Conservation (phyloP, 2,329 filamentous ascomycete species). For the Aspergillus carbonarius region DNA sequence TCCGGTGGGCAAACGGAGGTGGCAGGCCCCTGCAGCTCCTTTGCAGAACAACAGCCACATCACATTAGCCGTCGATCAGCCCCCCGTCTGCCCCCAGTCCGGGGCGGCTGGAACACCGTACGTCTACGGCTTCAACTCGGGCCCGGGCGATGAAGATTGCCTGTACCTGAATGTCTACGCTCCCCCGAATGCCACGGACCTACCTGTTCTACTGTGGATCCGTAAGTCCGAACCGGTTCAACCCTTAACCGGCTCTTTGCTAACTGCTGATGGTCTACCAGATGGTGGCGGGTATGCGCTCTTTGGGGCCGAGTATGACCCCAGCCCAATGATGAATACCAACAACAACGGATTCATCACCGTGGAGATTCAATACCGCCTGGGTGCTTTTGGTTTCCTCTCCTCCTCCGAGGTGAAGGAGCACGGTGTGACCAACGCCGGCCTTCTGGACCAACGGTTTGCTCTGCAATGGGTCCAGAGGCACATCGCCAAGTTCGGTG, state of each 20-base stretch:
- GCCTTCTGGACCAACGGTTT: slow-evolving; percentile 13
- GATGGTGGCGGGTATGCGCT: slow-evolving; percentile 38
- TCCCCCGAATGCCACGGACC: slow-evolving; percentile 15
- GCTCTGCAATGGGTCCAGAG: slow-evolving; percentile 13
- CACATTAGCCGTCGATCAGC: slow-evolving; percentile 27
- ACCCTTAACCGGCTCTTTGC: not conserved
- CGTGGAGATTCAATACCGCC: slow-evolving; percentile 52
- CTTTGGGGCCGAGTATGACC: slow-evolving; percentile 40
- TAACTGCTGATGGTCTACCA: not conserved
- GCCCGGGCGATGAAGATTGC: slow-evolving; percentile 34
- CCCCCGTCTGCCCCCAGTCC: slow-evolving; percentile 35
- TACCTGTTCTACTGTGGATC: slow-evolving; percentile 38
- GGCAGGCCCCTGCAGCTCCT: slow-evolving; percentile 33
- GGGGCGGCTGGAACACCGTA: slow-evolving; percentile 15
- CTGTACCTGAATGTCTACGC: slow-evolving; percentile 40
- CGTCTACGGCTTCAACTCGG: slow-evolving; percentile 19
- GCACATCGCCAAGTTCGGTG: slow-evolving; percentile 9
- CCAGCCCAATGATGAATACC: slow-evolving; percentile 45
- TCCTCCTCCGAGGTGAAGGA: slow-evolving; percentile 54
- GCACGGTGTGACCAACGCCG: slow-evolving; percentile 3
- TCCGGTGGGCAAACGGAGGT: slow-evolving; percentile 33
- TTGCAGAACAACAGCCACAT: slow-evolving; percentile 22
- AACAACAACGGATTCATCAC: slow-evolving; percentile 51
- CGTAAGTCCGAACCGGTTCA: slow-evolving; percentile 5
- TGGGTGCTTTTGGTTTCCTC: slow-evolving; percentile 19